These are phyloP conservation scores for Termitomyces titanicus DNA, from an alignment of 768 basidiomycete species.

Conservation along the genomic window DNA sequence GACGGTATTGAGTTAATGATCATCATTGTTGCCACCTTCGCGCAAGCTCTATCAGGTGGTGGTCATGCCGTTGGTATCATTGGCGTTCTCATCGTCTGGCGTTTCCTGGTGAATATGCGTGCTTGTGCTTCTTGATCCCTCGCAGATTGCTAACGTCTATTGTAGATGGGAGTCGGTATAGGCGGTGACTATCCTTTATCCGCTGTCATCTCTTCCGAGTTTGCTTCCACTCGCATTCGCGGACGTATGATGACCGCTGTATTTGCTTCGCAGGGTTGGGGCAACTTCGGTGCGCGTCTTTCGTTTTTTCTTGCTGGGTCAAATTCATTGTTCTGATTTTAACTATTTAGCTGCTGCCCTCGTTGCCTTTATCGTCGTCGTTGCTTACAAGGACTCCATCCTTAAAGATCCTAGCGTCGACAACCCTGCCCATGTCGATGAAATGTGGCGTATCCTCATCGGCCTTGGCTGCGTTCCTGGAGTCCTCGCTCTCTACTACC, in stretches of 20 bases:
- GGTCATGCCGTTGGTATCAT: conserved; percentile 68
- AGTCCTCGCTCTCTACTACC: conserved; percentile 82
- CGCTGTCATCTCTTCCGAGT: conserved; percentile 88
- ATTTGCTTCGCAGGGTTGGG: conserved; percentile 86
- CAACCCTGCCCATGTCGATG: conserved; percentile 55
- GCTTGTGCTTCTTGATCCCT: not conserved
- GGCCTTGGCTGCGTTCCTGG: conserved; percentile 86
- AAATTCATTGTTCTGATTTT: not conserved
- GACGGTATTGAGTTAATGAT: conserved; percentile 77
- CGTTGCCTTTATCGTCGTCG: conserved; percentile 57
- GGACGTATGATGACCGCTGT: conserved; percentile 90
- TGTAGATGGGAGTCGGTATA: conserved; percentile 73
- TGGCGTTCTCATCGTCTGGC: conserved; percentile 79
- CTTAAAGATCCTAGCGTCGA: conserved; percentile 35
- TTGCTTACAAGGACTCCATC: conserved; percentile 64
- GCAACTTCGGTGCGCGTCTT: conserved; percentile 72
- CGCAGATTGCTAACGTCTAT: not conserved
- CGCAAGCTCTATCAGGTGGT: conserved; percentile 69
- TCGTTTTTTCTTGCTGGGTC: conserved; percentile 6
- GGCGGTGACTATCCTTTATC: conserved; percentile 88
- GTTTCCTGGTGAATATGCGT: conserved; percentile 53
- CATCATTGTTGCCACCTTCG: conserved; percentile 78
- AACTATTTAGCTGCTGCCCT: conserved; percentile 52
- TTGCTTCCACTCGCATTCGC: conserved; percentile 70
- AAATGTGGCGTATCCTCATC: conserved; percentile 84